phyloP scores from a whole-genome alignment of 192 early-diverging fungal species.

The Allomyces arbusculus region DNA sequence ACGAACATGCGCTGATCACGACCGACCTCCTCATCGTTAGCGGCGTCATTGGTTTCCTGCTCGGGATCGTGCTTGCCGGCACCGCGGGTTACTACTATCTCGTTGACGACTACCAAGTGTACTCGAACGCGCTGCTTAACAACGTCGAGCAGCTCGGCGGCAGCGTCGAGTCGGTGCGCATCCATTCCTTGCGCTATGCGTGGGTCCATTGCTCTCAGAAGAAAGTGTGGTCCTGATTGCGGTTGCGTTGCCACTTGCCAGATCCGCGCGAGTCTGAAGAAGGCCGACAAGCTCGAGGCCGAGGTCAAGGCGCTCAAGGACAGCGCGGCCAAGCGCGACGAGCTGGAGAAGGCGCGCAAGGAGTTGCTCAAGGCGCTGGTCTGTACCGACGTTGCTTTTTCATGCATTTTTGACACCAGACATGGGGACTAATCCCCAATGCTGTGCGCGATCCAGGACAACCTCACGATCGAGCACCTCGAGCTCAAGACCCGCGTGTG shows the following conservation, averaged over 20 bases:
- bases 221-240: no score
- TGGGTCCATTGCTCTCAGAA: no score
- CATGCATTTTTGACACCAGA: not conserved
- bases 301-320: slow-evolving; percentile 32
- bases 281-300: slow-evolving; percentile 55
- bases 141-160: slow-evolving; percentile 48
- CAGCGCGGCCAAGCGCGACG: slow-evolving; percentile 10
- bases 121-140: slow-evolving; percentile 43
- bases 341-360: slow-evolving; percentile 9
- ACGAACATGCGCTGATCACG: no score
- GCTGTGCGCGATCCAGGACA: slow-evolving; percentile 44
- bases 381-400: not conserved
- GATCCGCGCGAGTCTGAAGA: not conserved
- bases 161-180: not conserved
- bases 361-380: slow-evolving; percentile 21
- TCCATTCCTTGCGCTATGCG: no score
- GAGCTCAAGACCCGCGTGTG: slow-evolving; percentile 69
- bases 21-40: not conserved
- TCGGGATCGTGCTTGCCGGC: slow-evolving; percentile 52
- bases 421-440: not conserved
- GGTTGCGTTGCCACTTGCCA: not conserved
- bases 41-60: slow-evolving; percentile 56
- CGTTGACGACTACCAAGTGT: slow-evolving; percentile 64
- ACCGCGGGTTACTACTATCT: slow-evolving; percentile 63
- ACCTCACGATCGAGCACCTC: slow-evolving; percentile 54